phyloP scores from a whole-genome alignment of 2,329 filamentous ascomycete genomes.

The Trichoderma harzianum region DNA sequence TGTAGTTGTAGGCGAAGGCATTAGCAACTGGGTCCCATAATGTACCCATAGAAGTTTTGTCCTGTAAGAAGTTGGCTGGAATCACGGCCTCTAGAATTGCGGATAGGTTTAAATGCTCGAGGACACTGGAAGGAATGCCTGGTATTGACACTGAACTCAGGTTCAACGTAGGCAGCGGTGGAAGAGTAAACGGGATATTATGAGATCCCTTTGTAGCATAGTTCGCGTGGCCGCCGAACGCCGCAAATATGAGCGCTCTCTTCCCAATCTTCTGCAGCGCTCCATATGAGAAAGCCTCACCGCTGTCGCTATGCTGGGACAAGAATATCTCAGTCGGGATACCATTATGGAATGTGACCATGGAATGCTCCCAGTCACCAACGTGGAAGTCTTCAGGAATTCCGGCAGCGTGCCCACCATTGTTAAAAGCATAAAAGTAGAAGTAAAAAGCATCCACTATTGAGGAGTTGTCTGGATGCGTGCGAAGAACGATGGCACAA shows the following conservation, averaged over 20 bases:
- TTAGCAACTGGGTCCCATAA: not conserved
- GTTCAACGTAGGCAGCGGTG: not conserved
- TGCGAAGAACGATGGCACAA: not conserved
- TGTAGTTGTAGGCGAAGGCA: not conserved
- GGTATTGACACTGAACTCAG: not conserved
- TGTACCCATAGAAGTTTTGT: not conserved
- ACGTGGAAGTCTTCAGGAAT: slow-evolving; percentile 2
- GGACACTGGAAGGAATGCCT: not conserved
- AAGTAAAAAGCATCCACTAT: not conserved
- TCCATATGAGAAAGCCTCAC: not conserved
- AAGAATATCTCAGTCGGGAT: not conserved
- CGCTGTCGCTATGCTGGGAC: not conserved
- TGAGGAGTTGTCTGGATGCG: not conserved
- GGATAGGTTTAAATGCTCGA: not conserved
- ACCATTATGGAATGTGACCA: not conserved
- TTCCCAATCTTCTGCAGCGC: not conserved
- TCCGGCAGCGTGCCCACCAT: not conserved
- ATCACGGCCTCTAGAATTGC: not conserved
- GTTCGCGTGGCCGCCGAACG: not conserved
- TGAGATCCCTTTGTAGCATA: slow-evolving; percentile 1
- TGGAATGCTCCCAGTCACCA: slow-evolving; percentile 1
- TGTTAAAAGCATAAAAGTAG: not conserved
- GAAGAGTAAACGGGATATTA: not conserved
- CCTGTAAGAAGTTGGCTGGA: not conserved
- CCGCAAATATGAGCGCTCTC: not conserved